These are phyloP conservation scores for Debaryomyces hansenii DNA, from an alignment of 805 yeast genomes.

Conservation along the genomic window DNA sequence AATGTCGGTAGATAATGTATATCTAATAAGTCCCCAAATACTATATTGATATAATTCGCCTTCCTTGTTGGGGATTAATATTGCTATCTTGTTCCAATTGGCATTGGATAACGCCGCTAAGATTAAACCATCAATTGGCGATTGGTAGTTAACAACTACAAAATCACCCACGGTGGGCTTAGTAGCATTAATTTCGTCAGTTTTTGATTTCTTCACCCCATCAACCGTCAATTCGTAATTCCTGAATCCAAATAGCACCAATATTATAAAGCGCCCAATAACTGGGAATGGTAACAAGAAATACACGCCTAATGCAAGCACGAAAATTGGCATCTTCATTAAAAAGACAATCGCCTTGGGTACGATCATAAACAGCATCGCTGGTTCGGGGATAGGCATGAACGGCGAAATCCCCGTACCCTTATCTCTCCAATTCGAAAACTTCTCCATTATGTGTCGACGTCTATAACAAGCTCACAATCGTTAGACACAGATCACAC, in stretches of 20 bases:
- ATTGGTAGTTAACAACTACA: constrained; percentile 54
- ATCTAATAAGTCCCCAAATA: constrained; percentile 25
- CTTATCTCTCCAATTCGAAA: constrained; percentile 80
- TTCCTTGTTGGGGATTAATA: constrained; percentile 40
- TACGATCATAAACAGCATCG: constrained; percentile 11
- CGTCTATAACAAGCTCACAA: not conserved
- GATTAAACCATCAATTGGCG: constrained; percentile 58
- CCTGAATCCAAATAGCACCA: constrained; percentile 35
- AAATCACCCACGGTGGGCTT: constrained; percentile 48
- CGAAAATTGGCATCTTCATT: constrained; percentile 32
- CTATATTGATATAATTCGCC: constrained; percentile 32
- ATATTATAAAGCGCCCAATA: constrained; percentile 19
- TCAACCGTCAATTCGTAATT: constrained; percentile 42
- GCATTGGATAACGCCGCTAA: constrained; percentile 27
- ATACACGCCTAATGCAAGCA: constrained; percentile 13
- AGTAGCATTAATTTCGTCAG: constrained; percentile 24
- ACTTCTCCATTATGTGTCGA: constrained; percentile 66
- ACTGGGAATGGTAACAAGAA: constrained; percentile 17
- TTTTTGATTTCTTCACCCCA: constrained; percentile 49
- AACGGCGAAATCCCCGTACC: constrained; percentile 95
- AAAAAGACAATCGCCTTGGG: constrained; percentile 4
- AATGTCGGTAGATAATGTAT: constrained; percentile 13
- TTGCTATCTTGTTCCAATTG: constrained; percentile 20
- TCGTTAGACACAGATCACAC: no score
- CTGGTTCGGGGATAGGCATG: constrained; percentile 49